Conservation (phyloP, 2,329 filamentous ascomycete species). For the Alternaria sp. region DNA sequence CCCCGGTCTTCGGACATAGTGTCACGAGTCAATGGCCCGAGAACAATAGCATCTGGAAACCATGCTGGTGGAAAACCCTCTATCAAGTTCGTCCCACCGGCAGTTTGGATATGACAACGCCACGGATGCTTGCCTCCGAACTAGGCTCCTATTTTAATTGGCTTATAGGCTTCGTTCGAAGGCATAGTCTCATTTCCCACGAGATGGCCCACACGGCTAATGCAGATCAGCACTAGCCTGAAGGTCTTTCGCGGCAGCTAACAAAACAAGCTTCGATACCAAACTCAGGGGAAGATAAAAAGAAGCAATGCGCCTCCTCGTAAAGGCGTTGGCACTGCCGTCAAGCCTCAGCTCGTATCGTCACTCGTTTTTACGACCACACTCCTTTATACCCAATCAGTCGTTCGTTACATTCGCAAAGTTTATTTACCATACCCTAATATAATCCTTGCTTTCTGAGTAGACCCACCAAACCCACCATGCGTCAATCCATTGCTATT, state of each 20-base stretch:
- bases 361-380: conserved; percentile 10
- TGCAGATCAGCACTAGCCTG: conserved; percentile 13
- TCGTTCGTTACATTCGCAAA: conserved; percentile 5
- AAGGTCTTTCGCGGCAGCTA: conserved; percentile 11
- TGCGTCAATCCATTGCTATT: conserved; percentile 35
- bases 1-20: neutral
- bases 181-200: conserved; percentile 9
- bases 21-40: neutral
- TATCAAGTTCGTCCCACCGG: neutral
- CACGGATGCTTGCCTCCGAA: neutral
- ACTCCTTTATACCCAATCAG: conserved; percentile 12
- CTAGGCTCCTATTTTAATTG: neutral
- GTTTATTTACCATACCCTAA: neutral
- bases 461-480: conserved; percentile 16
- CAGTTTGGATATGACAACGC: conserved; percentile 1
- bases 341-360: conserved; percentile 6
- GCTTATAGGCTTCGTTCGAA: neutral
- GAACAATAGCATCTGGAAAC: neutral
- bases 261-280: conserved; percentile 16
- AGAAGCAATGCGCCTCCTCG: conserved; percentile 14
- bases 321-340: conserved; percentile 7
- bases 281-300: conserved; percentile 17
- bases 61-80: neutral
- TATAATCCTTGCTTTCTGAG: conserved; percentile 10
- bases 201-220: conserved; percentile 6